phyloP scores from a whole-genome alignment of 2,329 filamentous ascomycete species.

The Fusarium liriodendri region DNA sequence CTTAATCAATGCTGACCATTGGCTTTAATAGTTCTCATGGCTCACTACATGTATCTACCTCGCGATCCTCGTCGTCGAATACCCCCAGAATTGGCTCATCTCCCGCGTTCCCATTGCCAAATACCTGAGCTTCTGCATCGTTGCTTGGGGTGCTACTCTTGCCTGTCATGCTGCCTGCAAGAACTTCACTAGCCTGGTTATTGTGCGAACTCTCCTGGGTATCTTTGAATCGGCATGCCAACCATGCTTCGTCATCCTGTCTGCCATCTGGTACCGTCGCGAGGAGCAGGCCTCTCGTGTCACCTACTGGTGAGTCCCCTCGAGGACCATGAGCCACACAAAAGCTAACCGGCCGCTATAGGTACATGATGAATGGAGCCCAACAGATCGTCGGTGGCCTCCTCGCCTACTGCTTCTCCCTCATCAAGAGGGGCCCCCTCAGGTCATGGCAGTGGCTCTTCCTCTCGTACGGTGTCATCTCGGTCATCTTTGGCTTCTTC shows the following conservation, averaged over 20 bases:
- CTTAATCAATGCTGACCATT: constrained; percentile 1
- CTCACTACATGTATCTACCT: constrained; percentile 81
- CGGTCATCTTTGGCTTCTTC: constrained; percentile 71
- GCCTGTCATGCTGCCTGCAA: constrained; percentile 70
- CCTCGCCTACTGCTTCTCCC: constrained; percentile 71
- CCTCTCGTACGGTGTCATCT: constrained; percentile 71
- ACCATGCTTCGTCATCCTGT: constrained; percentile 74
- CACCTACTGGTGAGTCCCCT: constrained; percentile 63
- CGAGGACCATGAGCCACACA: neutral
- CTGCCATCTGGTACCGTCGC: constrained; percentile 76
- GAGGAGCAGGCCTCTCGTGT: constrained; percentile 75
- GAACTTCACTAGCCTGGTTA: constrained; percentile 69
- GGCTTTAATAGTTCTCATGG: constrained; percentile 71
- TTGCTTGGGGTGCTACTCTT: constrained; percentile 71
- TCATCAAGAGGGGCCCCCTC: constrained; percentile 64
- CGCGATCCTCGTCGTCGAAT: constrained; percentile 76
- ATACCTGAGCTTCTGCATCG: constrained; percentile 72
- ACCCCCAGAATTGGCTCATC: constrained; percentile 71
- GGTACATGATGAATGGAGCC: constrained; percentile 80
- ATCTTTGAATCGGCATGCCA: constrained; percentile 78
- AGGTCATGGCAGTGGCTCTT: constrained; percentile 78
- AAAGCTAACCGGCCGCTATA: constrained; percentile 5
- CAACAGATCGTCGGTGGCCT: constrained; percentile 80
- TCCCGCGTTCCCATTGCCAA: constrained; percentile 75
- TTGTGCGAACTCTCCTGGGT: constrained; percentile 73